Conservation (phyloP, 495 filamentous ascomycete genomes). For the Rhizodiscina lignyota region DNA sequence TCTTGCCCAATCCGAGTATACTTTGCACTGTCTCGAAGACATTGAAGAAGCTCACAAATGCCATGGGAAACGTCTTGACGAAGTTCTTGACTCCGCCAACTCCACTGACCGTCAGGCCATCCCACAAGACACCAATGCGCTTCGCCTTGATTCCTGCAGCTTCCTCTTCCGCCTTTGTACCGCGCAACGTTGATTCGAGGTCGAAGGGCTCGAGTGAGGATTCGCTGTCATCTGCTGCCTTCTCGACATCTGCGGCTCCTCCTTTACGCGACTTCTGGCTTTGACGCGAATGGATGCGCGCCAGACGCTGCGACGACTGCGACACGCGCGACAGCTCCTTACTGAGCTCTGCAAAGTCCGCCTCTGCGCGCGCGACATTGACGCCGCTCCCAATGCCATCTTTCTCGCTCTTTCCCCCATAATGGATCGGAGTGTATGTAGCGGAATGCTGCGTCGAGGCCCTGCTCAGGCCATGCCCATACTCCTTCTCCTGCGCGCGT, state of each 20-base stretch:
- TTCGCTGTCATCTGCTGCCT: conserved; percentile 27
- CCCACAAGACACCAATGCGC: conserved; percentile 66
- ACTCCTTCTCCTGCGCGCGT: no score
- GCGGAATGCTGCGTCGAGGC: no score
- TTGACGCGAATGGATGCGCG: conserved; percentile 21
- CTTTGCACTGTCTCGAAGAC: conserved; percentile 39
- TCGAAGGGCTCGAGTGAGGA: conserved; percentile 46
- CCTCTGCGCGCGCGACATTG: conserved; percentile 55
- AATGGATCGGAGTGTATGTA: no score
- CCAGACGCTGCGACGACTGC: conserved; percentile 28
- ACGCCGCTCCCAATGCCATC: no score
- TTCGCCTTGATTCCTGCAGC: conserved; percentile 67
- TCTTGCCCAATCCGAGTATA: conserved; percentile 41
- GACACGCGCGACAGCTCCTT: conserved; percentile 50
- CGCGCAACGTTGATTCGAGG: conserved; percentile 50
- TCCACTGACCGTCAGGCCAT: conserved; percentile 60
- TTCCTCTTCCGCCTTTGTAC: conserved; percentile 49
- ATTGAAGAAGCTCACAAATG: conserved; percentile 63
- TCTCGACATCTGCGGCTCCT: conserved; percentile 29
- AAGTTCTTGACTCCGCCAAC: conserved; percentile 60
- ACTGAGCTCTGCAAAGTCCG: conserved; percentile 61
- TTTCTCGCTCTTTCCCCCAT: no score
- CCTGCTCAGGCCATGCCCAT: no score
- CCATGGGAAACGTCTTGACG: conserved; percentile 71
- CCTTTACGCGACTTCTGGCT: conserved; percentile 25